Evolutionary conservation across 495 filamentous ascomycete species (phyloP).

Genomic region (Aspergillus bertholletiae): DNA sequence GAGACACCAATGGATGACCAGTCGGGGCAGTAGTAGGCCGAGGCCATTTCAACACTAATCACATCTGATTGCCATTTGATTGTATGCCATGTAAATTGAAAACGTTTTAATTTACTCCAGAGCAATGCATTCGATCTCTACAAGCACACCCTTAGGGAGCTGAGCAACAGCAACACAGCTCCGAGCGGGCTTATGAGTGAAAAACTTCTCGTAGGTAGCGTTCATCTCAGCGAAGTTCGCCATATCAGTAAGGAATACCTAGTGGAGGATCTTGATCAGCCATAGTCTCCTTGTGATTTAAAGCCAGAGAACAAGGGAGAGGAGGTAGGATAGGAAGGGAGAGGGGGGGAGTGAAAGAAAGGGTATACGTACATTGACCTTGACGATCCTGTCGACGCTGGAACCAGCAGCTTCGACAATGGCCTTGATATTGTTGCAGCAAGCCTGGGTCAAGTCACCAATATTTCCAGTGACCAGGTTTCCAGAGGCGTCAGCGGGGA

Average conservation of each 20-base stretch:
- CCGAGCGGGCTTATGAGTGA: conserved; percentile 82
- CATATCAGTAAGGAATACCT: conserved; percentile 85
- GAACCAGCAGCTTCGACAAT: conserved; percentile 76
- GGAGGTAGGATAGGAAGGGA: background rate
- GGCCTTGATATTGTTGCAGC: conserved; percentile 73
- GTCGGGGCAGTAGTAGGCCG: background rate
- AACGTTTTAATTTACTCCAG: conserved; percentile 35
- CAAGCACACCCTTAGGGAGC: conserved; percentile 82
- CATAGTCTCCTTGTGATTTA: background rate
- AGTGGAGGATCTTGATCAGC: background rate
- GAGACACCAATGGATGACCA: background rate
- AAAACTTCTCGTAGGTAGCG: conserved; percentile 80
- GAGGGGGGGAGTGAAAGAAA: conserved; percentile 63
- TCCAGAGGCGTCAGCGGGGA: conserved; percentile 73
- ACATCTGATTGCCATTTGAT: conserved; percentile 1
- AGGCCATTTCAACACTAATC: conserved; percentile 1
- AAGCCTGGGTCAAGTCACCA: conserved; percentile 68
- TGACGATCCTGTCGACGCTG: conserved; percentile 70
- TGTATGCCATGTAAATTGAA: background rate
- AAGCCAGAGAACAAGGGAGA: too few relatives aligned
- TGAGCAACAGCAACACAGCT: conserved; percentile 90
- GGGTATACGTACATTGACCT: conserved; percentile 54
- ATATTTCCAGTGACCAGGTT: conserved; percentile 74
- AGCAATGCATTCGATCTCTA: conserved; percentile 90
- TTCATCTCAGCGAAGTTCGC: conserved; percentile 84